Evolutionary conservation across 2,329 filamentous ascomycete species (phyloP), one percentile per base, ranked within the genome.

Genomic region (Periconia digitata): DNA sequence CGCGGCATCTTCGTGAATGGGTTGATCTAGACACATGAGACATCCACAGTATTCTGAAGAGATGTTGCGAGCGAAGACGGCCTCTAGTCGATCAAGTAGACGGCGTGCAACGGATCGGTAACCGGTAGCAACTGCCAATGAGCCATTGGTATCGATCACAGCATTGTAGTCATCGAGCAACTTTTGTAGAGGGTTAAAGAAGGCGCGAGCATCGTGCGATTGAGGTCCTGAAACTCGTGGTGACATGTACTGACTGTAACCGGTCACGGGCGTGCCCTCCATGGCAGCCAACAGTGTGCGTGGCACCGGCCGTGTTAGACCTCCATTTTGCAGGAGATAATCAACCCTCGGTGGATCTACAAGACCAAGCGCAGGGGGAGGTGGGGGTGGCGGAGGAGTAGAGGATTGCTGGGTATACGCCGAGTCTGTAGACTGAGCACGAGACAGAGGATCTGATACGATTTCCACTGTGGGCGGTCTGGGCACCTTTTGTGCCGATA

Each of bases 91-190:
- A 72, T 99, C 92, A 5, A 97, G 80, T 20, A 97, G 75, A 43
- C 92, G 84, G 5, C 94, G 85, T 3, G 94, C 94, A n/a, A 97
- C 89, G 0, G 92, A 96, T 45, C 90, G 85, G 70, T 97, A 96
- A 6, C 94, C 94, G 0, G 92, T 97, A 15, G 94, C 94, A 1
- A 97, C 94, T 2, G 94, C 94, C 5, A 99, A 76, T 0, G 92
- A 97, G 3, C 94, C 94, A 59, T 88, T 90, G 54, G 87, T 91
- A 36, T 81, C 77, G 54, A 97, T 79, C 3, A 99, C 92, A 3
- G 83, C 81, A 54, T 87, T 83, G 66, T 96, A 97, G 63, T 95
- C 88, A 57, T 95, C 88, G 18, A 99, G 79, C 2, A 96, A 79
- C 54, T 84, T 86, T 68, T 89, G 87, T 57, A 94, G 90, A 0